phyloP scores from a whole-genome alignment of 2,329 filamentous ascomycete genomes.

The Thermothelomyces thermophilus region DNA sequence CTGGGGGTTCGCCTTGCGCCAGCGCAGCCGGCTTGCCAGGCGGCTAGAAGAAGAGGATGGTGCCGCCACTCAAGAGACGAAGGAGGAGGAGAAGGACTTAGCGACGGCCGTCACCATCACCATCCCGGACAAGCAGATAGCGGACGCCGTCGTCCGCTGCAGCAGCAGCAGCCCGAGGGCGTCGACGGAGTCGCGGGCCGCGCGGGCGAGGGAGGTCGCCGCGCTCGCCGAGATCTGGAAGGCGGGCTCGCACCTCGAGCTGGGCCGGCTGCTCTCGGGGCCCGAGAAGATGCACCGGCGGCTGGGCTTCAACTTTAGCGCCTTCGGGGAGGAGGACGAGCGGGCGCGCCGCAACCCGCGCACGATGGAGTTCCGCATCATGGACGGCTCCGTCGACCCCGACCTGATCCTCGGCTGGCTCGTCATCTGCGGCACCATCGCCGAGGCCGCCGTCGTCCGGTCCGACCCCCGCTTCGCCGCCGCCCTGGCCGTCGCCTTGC shows the following conservation, averaged over 20 bases:
- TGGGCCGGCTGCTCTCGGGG: constrained; percentile 34
- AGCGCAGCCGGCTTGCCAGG: constrained; percentile 30
- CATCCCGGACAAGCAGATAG: constrained; percentile 17
- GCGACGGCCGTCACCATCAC: no score
- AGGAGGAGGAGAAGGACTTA: no score
- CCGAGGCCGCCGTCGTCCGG: constrained; percentile 22
- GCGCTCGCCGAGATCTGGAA: constrained; percentile 30
- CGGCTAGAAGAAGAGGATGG: constrained; percentile 1
- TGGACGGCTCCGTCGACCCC: constrained; percentile 31
- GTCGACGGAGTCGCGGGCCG: neutral
- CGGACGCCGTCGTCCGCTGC: constrained; percentile 20
- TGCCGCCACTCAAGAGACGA: no score
- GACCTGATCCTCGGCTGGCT: constrained; percentile 32
- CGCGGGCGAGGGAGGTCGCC: constrained; percentile 11
- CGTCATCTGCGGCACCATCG: constrained; percentile 29
- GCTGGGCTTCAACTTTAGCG: constrained; percentile 37
- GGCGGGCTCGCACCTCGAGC: constrained; percentile 25
- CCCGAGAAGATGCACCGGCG: constrained; percentile 29
- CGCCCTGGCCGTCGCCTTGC: constrained; percentile 8
- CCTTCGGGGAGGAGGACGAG: constrained; percentile 33
- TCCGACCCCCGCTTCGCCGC: constrained; percentile 15
- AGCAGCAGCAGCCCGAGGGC: no score
- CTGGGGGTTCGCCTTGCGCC: constrained; percentile 32
- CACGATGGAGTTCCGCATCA: constrained; percentile 36
- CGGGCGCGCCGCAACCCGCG: constrained; percentile 30